These are phyloP conservation scores for Dactylellina parvicollis DNA, from an alignment of 2,329 filamentous ascomycete species.

Conservation along the genomic window DNA sequence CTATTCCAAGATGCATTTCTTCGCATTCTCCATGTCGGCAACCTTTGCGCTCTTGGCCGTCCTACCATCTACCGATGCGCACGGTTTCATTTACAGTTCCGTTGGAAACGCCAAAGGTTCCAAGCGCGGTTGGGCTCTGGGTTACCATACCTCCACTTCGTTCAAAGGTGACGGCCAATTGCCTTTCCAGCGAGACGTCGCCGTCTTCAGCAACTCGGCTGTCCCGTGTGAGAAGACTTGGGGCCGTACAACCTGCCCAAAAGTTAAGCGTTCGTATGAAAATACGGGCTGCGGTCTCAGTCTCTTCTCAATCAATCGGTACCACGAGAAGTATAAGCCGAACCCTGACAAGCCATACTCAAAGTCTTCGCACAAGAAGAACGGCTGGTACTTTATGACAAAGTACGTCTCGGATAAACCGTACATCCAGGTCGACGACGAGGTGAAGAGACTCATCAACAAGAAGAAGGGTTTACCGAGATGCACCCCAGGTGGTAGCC, in stretches of 20 bases:
- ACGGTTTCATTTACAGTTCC: conserved; percentile 1
- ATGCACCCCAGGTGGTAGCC: background rate
- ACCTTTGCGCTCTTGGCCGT: background rate
- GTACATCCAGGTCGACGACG: background rate
- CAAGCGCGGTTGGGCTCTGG: background rate
- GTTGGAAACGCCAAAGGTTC: background rate
- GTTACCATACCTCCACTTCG: background rate
- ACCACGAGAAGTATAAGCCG: background rate
- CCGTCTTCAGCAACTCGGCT: conserved; percentile 4
- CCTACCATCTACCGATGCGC: background rate
- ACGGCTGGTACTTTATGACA: conserved; percentile 18
- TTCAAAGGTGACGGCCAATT: background rate
- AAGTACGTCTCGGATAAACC: conserved; percentile 9
- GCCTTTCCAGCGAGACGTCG: conserved; percentile 8
- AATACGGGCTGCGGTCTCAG: conserved; percentile 11
- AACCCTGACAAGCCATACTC: conserved; percentile 15
- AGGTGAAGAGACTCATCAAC: background rate
- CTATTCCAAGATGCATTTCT: too few species aligned
- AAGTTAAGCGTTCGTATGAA: background rate
- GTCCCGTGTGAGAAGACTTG: conserved; percentile 2
- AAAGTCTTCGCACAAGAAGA: conserved; percentile 11
- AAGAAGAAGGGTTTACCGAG: background rate
- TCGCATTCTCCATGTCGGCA: too few species aligned
- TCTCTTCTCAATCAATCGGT: conserved; percentile 20
- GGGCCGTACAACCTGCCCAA: conserved; percentile 1